These are phyloP conservation scores for Fraxinus quadrangulata DNA, from an alignment of 257 asterid species.

Conservation along the genomic window DNA sequence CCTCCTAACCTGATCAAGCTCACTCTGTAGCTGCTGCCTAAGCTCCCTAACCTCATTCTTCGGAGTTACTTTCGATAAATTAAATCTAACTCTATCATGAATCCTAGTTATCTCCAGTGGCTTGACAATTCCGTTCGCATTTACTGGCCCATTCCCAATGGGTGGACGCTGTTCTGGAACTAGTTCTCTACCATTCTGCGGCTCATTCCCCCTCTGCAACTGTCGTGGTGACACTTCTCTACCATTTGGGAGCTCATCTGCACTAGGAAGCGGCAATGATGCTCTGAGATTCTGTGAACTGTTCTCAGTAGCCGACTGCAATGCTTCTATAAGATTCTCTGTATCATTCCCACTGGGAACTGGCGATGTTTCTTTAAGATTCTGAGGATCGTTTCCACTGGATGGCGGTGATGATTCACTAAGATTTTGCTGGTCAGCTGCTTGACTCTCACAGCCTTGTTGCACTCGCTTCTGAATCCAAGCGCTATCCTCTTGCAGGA, in stretches of 20 bases:
- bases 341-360: constrained; percentile 4
- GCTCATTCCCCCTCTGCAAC: constrained; percentile 15
- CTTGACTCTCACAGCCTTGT: constrained; percentile 17
- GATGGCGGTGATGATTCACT: constrained; percentile 1
- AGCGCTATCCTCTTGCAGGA: constrained; percentile 15
- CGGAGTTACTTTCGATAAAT: constrained; percentile 44
- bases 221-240: constrained; percentile 20
- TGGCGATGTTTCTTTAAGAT: constrained; percentile 6
- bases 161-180: constrained; percentile 5
- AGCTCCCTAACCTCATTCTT: constrained; percentile 57
- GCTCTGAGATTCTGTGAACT: constrained; percentile 12
- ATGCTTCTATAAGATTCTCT: neutral
- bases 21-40: constrained; percentile 49
- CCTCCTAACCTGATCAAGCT: constrained; percentile 63
- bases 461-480: constrained; percentile 2
- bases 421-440: constrained; percentile 11
- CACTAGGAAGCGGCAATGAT: constrained; percentile 22
- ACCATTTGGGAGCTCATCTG: constrained; percentile 28
- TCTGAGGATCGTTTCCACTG: constrained; percentile 11
- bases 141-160: constrained; percentile 3
- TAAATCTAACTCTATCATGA: constrained; percentile 67
- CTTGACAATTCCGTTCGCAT: constrained; percentile 28
- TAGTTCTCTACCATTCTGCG: constrained; percentile 18
- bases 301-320: neutral
- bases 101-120: constrained; percentile 47